Base-by-base conservation (phyloP, 2,329 filamentous ascomycete genomes). In the Sphaerulina musiva region DNA sequence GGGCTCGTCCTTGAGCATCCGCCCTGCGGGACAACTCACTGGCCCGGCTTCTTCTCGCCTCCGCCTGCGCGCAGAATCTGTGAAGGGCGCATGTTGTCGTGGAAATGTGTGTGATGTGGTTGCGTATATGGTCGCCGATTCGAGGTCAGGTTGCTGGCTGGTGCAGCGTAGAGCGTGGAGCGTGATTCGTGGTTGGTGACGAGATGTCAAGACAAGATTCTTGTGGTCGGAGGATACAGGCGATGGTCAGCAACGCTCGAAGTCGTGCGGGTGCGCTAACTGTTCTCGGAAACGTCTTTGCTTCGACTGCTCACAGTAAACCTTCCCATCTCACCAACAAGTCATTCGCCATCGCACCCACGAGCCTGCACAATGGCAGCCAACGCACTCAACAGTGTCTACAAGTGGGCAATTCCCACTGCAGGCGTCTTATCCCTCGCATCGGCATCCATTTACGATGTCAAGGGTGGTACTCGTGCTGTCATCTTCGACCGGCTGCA, bases 401-500 rank as follows among this genome's bases (percentile, higher is more conserved):
- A 85, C 75, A 79, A 79, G 64, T 79, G 78, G 71, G 87, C 87
- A 59, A 75, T 96, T 51, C 91, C 92, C 45, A 79, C 82, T 54
- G 83, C 87, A 57, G 72, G 87, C 63, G 88, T 80, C 64, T 76
- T 82, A 64, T 80, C 82, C 53, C 68, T 92, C 57, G 76, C 82
- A 62, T 85, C 90, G 72, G 81, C 88, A 62, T 89, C 90, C 55
- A 82, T 98, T 59, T 98, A 96, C 84, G 93, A 98, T 74, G 93
- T 98, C 70, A 91, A 89, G 72, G 93, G 93, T 70, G 93, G 93
- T 66, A 86, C 86, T 60, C 84, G 93, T 68, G 93, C 93, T 58
- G 91, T 98, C 75, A 98, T 98, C 78, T 98, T 98, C 78, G 95
- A 98, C 78, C 81, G 93, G 61, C 63, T 97, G 64, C 81, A 84